A percentile compares a stretch with the other conserved stretches of the same genome.
phyloP scores from a whole-genome alignment of 306 rosid genomes.

The Rosa chinensis region DNA sequence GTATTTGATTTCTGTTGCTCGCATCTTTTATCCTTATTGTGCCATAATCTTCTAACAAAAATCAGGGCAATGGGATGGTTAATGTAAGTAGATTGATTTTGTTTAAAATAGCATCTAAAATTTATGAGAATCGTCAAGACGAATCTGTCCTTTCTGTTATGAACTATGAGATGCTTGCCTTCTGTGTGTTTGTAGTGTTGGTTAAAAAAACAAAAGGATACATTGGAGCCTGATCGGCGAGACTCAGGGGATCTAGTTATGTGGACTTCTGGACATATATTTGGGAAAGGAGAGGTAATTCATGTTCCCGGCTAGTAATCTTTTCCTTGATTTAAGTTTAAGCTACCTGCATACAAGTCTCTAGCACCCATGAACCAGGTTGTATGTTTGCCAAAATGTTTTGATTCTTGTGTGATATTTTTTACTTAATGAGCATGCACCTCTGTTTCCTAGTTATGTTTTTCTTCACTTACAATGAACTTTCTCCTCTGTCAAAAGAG shows the following conservation, averaged over 20 bases:
- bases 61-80: background rate
- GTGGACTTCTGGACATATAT: slow-evolving; percentile 93
- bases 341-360: background rate
- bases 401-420: background rate
- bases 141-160: background rate
- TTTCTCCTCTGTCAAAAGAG: background rate
- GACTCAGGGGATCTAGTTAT: slow-evolving; percentile 41
- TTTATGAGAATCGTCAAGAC: background rate
- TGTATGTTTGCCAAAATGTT: background rate
- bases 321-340: background rate
- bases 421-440: background rate
- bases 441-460: background rate
- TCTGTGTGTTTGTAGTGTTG: slow-evolving; percentile 63
- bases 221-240: slow-evolving; percentile 60
- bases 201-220: slow-evolving; percentile 89
- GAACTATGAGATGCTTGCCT: background rate
- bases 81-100: background rate
- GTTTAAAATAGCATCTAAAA: background rate
- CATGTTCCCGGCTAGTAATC: background rate
- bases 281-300: slow-evolving; percentile 74
- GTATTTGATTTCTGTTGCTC: background rate
- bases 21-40: background rate
- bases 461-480: background rate
- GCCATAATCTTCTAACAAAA: background rate
- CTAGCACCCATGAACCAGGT: background rate